A percentile compares a stretch with the other conserved stretches of the same genome.
Conservation (phyloP, 2,329 filamentous ascomycete species). For the Pseudogymnoascus sp. region DNA sequence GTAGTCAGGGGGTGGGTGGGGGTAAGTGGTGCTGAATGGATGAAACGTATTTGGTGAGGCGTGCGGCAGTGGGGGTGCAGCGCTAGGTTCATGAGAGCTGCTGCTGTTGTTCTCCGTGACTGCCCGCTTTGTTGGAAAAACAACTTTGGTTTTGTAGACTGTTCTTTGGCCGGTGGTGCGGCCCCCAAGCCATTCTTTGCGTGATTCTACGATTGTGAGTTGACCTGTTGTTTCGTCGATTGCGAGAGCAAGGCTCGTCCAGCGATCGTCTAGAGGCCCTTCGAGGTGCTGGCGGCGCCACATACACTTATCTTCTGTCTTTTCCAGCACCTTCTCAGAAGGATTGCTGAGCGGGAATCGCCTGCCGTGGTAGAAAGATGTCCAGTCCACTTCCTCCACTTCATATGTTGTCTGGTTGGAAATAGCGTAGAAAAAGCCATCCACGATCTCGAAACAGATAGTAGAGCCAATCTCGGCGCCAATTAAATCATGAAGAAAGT, state of each 20-base stretch:
- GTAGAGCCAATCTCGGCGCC: conserved; percentile 59
- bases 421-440: conserved; percentile 58
- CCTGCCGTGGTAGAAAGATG: conserved; percentile 60
- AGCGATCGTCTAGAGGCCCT: conserved; percentile 65
- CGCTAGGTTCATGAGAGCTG: background rate
- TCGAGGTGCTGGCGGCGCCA: conserved; percentile 62
- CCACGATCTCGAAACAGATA: conserved; percentile 63
- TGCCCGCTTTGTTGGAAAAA: conserved; percentile 31
- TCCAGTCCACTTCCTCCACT: conserved; percentile 56
- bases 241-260: conserved; percentile 58
- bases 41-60: background rate
- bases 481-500: conserved; percentile 50
- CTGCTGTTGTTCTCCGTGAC: background rate
- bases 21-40: conserved; percentile 2
- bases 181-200: conserved; percentile 57
- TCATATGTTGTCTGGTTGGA: conserved; percentile 58
- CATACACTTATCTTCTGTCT: conserved; percentile 39
- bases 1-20: too few species aligned
- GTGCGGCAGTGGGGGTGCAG: background rate
- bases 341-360: conserved; percentile 49
- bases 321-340: conserved; percentile 32
- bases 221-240: conserved; percentile 50
- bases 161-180: conserved; percentile 53
- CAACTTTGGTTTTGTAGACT: conserved; percentile 54
- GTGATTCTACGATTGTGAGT: conserved; percentile 56